A percentile compares a stretch with the other conserved stretches of the same genome.
Evolutionary conservation across 176 grass and related monocot species (phyloP).

Genomic region (Oryza officinalis): DNA sequence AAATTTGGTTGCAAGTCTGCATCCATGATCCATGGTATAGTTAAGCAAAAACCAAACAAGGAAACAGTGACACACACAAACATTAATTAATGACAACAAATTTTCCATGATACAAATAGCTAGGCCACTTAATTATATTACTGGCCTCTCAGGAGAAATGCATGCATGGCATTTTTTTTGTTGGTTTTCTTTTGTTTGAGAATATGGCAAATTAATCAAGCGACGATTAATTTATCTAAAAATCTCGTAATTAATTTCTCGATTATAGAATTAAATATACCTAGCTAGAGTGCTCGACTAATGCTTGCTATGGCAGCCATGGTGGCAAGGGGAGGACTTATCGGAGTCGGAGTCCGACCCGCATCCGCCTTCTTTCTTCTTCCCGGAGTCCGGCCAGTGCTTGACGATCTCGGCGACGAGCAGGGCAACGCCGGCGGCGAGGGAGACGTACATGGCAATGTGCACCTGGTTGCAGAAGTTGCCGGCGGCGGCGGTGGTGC

Average conservation of each 20-base stretch:
- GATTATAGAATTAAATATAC: neutral
- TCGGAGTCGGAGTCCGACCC: neutral
- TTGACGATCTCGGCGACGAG: constrained; percentile 23
- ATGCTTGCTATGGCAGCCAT: constrained; percentile 49
- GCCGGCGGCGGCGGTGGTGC: neutral
- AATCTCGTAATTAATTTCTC: neutral
- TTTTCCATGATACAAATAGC: neutral
- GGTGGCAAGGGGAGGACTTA: neutral
- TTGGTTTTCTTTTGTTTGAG: neutral
- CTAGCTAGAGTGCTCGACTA: neutral
- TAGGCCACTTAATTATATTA: neutral
- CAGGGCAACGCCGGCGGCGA: constrained; percentile 10
- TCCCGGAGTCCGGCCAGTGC: neutral
- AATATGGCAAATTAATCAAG: neutral
- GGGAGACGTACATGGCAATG: constrained; percentile 33
- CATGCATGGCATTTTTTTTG: too few species aligned
- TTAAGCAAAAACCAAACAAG: neutral
- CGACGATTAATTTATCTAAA: neutral
- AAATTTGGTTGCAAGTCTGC: neutral
- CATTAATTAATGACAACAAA: neutral
- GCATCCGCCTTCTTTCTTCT: neutral
- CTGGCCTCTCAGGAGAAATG: neutral
- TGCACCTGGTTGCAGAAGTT: constrained; percentile 54
- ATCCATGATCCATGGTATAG: neutral
- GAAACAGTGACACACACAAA: neutral